Conservation (phyloP, 768 basidiomycete species). For the Ramaria sp. region DNA sequence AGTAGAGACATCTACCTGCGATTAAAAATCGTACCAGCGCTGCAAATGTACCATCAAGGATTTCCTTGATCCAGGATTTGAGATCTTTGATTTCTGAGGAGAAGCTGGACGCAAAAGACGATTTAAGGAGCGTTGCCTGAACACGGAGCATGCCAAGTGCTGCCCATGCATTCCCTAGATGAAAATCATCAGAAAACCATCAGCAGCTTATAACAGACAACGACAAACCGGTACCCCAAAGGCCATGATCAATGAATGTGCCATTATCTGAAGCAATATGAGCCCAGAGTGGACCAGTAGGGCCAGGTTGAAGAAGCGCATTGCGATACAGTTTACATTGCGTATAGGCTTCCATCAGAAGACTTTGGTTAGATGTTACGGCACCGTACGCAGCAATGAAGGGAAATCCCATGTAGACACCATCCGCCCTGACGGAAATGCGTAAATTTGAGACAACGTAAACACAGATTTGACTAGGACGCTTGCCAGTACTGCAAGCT, state of each 20-base stretch:
- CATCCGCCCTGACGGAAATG: constrained; percentile 22
- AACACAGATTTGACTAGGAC: neutral
- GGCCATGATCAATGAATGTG: constrained; percentile 14
- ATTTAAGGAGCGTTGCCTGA: constrained; percentile 25
- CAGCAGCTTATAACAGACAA: neutral
- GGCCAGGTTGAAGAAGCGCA: constrained; percentile 20
- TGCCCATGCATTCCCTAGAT: constrained; percentile 30
- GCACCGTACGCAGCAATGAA: constrained; percentile 34
- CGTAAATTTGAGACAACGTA: neutral
- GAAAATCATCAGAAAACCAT: neutral
- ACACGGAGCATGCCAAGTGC: constrained; percentile 31
- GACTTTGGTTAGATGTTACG: constrained; percentile 22
- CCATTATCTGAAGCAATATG: constrained; percentile 23
- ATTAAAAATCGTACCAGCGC: constrained; percentile 18
- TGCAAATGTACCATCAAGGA: constrained; percentile 19
- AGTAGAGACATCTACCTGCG: neutral
- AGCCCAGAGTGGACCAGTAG: constrained; percentile 26
- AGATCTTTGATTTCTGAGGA: constrained; percentile 21
- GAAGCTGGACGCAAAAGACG: constrained; percentile 19
- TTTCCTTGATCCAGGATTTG: constrained; percentile 25
- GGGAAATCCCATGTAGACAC: constrained; percentile 33
- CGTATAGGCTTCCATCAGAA: constrained; percentile 29
- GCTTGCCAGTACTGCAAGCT: constrained; percentile 23
- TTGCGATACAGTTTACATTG: constrained; percentile 32
- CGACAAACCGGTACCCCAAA: constrained; percentile 26